Percentiles rank a stretch among this genome's conserved stretches.
Conservation (phyloP, 177 flowering plant species). For the Tripterygium wilfordii region DNA sequence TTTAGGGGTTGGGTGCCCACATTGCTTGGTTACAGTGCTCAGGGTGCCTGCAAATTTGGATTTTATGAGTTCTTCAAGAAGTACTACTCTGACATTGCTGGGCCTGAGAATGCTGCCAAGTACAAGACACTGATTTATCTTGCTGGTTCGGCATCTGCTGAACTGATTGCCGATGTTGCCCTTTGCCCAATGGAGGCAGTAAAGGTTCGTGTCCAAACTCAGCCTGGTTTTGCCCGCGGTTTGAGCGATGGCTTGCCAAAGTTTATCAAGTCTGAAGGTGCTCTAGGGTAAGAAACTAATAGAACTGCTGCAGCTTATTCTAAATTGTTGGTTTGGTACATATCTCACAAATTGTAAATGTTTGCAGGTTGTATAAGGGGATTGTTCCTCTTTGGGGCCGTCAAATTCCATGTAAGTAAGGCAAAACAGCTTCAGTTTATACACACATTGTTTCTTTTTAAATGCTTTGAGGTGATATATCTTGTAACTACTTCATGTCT, state of each 20-base stretch:
- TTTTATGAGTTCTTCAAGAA: constrained; percentile 93
- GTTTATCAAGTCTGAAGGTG: constrained; percentile 73
- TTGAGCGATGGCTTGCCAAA: constrained; percentile 83
- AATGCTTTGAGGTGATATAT: no score
- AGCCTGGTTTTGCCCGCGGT: constrained; percentile 88
- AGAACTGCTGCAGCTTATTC: neutral
- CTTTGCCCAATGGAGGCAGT: constrained; percentile 95
- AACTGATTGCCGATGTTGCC: constrained; percentile 80
- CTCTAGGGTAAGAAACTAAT: neutral
- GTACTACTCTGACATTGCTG: constrained; percentile 79
- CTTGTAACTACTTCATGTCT: no score
- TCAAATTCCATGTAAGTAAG: constrained; percentile 97
- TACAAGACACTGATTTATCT: constrained; percentile 82
- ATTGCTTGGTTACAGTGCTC: constrained; percentile 83
- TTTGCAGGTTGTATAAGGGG: constrained; percentile 79
- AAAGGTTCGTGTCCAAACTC: constrained; percentile 92
- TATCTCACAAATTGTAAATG: neutral
- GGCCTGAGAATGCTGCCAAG: constrained; percentile 75
- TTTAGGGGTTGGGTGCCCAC: constrained; percentile 96
- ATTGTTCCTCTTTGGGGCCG: constrained; percentile 97
- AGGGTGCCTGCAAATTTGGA: constrained; percentile 90
- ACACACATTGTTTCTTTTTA: no score
- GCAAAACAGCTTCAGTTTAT: no score
- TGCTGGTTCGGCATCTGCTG: constrained; percentile 95
- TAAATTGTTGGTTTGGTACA: neutral